These are phyloP conservation scores for Kodamaea kakaduensis DNA, from an alignment of 805 yeast species.

Conservation along the genomic window DNA sequence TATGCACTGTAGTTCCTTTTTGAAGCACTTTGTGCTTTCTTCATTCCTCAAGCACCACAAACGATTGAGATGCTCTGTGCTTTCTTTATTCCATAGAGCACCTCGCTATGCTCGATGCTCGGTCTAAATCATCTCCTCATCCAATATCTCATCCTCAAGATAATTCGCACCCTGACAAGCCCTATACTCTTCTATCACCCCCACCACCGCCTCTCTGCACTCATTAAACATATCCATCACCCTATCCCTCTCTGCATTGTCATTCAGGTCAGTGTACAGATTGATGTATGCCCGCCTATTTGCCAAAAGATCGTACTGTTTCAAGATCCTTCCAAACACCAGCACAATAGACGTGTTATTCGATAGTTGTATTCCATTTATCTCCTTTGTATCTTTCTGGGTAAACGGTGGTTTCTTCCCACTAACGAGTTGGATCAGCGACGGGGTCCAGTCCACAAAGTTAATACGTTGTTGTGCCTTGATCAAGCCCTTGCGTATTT, in stretches of 20 bases:
- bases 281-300: slow-evolving; percentile 80
- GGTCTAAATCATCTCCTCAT: slow-evolving; percentile 23
- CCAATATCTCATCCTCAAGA: slow-evolving; percentile 43
- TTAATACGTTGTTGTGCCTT: slow-evolving; percentile 63
- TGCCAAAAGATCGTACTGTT: slow-evolving; percentile 76
- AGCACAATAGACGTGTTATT: slow-evolving; percentile 75
- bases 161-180: slow-evolving; percentile 39
- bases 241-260: slow-evolving; percentile 36
- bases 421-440: slow-evolving; percentile 71
- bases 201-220: slow-evolving; percentile 44
- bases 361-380: slow-evolving; percentile 79
- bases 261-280: slow-evolving; percentile 56
- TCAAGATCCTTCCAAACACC: slow-evolving; percentile 60
- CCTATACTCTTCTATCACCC: slow-evolving; percentile 46
- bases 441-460: slow-evolving; percentile 84
- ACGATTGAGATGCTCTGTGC: too few relatives aligned
- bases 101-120: too few relatives aligned
- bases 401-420: slow-evolving; percentile 68
- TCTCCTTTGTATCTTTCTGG: slow-evolving; percentile 31
- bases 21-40: too few relatives aligned
- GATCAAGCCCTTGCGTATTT: slow-evolving; percentile 62
- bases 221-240: slow-evolving; percentile 48
- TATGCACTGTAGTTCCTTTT: too few relatives aligned
- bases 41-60: too few relatives aligned
- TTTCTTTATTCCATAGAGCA: slow-evolving; percentile 1